Evolutionary conservation across 164 flowering plant species (phyloP).

Genomic region (Akebia trifoliata): DNA sequence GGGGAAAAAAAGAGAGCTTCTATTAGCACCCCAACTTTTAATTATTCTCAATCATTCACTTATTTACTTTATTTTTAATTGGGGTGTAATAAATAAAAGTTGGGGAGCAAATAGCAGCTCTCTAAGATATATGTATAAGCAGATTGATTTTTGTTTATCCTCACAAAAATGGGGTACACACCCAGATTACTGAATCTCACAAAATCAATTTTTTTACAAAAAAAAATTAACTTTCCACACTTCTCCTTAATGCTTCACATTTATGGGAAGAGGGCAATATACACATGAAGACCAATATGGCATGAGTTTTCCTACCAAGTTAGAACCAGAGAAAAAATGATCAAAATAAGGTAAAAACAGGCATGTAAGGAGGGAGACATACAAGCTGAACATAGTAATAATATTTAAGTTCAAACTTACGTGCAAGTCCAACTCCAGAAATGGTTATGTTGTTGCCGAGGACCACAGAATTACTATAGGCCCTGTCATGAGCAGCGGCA

Average conservation of each 20-base stretch:
- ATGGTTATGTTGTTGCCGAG: slow-evolving; percentile 80
- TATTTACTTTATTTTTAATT: no score
- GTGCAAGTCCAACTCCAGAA: slow-evolving; percentile 89
- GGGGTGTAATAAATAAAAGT: no score
- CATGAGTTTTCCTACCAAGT: not conserved
- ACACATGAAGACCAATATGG: not conserved
- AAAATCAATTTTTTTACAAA: not conserved
- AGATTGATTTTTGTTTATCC: not conserved
- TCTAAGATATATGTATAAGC: no score
- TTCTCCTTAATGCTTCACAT: not conserved
- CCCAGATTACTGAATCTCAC: not conserved
- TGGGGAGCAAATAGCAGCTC: no score
- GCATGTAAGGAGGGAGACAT: not conserved
- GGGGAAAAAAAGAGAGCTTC: no score
- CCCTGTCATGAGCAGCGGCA: slow-evolving; percentile 86
- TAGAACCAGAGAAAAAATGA: not conserved
- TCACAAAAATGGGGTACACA: not conserved
- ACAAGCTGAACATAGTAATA: not conserved
- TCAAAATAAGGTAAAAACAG: not conserved
- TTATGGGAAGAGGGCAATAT: no score
- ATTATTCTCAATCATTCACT: no score
- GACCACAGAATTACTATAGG: slow-evolving; percentile 59
- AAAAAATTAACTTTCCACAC: not conserved
- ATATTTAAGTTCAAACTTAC: slow-evolving; percentile 40
- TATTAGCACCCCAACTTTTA: no score